Evolutionary conservation across 108 stramenopile species (phyloP).

Genomic region (Skeletonema costatum): DNA sequence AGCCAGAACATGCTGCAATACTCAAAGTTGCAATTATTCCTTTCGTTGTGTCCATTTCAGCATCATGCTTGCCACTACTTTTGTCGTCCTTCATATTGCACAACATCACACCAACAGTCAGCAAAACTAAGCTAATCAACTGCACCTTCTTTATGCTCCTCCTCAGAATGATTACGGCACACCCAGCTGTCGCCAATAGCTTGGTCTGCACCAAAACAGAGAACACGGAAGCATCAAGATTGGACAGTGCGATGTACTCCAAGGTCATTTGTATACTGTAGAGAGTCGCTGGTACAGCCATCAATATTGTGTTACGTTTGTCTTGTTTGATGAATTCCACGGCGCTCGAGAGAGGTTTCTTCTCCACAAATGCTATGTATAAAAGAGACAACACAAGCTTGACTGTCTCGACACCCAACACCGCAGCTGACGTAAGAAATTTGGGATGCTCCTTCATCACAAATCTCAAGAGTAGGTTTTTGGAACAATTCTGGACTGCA

Average conservation of each 20-base stretch:
- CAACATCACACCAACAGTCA: conserved; percentile 93
- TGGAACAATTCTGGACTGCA: conserved; percentile 82
- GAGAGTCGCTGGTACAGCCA: conserved; percentile 90
- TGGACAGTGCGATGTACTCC: conserved; percentile 93
- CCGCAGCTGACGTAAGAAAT: conserved; percentile 76
- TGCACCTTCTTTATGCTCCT: conserved; percentile 76
- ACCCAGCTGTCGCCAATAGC: conserved; percentile 90
- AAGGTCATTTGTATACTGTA: conserved; percentile 96
- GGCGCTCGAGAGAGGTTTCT: conserved; percentile 36
- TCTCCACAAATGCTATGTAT: conserved; percentile 67
- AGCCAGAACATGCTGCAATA: conserved; percentile 82
- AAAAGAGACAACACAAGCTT: conserved; percentile 59
- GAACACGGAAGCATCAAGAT: conserved; percentile 93
- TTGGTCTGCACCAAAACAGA: conserved; percentile 94
- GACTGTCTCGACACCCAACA: conserved; percentile 70
- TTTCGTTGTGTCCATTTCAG: conserved; percentile 38
- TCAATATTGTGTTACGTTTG: conserved; percentile 68
- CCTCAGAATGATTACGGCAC: conserved; percentile 84
- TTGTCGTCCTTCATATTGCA: conserved; percentile 65
- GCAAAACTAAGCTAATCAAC: conserved; percentile 76
- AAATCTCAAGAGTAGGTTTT: conserved; percentile 81
- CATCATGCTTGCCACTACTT: background rate
- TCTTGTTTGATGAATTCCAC: conserved; percentile 68
- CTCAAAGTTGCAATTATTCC: conserved; percentile 86
- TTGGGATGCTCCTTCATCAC: conserved; percentile 80